phyloP scores from a whole-genome alignment of 2,329 filamentous ascomycete genomes.

The Apiospora hydei region DNA sequence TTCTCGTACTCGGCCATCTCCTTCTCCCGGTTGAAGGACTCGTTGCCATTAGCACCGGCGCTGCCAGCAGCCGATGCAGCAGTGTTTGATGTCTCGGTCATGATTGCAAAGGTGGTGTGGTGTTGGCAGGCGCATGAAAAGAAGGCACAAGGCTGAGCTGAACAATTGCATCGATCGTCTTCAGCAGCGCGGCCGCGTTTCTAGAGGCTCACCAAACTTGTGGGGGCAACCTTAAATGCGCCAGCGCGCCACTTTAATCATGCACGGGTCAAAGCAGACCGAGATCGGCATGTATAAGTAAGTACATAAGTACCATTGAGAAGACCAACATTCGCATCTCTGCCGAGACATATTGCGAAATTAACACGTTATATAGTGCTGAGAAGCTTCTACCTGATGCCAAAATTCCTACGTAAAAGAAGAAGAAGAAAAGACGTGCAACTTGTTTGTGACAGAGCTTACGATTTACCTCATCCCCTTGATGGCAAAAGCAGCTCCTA shows the following conservation, averaged over 20 bases:
- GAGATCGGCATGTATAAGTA: background rate
- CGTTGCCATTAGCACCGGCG: constrained; percentile 15
- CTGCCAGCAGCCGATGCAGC: constrained; percentile 31
- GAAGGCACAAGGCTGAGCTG: background rate
- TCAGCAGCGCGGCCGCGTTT: background rate
- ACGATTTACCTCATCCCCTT: background rate
- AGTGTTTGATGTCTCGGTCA: constrained; percentile 53
- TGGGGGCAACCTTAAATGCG: background rate
- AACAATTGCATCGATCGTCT: background rate
- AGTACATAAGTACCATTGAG: no score
- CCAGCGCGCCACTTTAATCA: background rate
- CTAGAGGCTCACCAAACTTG: background rate
- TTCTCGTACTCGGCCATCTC: constrained; percentile 55
- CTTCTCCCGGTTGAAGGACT: constrained; percentile 26
- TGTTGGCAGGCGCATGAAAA: background rate
- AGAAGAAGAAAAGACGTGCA: no score
- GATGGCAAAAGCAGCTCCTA: no score
- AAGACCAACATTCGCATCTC: no score
- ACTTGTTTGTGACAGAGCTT: background rate
- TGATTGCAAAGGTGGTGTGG: background rate
- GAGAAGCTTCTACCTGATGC: background rate
- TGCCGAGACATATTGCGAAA: background rate
- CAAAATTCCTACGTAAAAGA: no score
- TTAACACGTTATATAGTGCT: background rate
- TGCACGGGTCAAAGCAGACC: background rate